Evolutionary conservation across 2,329 filamentous ascomycete genomes (phyloP), one percentile per base, ranked within the genome.

Genomic region (Apiospora rasikravindrae): DNA sequence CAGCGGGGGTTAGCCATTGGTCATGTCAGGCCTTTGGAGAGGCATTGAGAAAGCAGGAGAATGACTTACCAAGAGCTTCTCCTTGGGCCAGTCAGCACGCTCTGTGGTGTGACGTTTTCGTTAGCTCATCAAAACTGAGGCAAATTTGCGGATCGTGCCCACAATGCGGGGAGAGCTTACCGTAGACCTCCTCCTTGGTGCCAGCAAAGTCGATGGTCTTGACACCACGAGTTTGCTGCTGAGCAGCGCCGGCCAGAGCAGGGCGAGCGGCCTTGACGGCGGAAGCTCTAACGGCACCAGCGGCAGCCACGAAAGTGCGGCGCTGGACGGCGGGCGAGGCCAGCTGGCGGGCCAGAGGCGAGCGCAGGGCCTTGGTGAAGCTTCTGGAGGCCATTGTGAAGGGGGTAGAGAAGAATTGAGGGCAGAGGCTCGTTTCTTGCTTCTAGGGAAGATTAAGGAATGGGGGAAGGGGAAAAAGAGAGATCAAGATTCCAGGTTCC

Each of bases 151-250:
- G 33, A 47, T 47, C 44, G 37, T 16, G 64, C 22, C 29, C 53
- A 29, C 19, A 13, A 10, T 67, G 64, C 64, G 45, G 42, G 26
- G 57, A 67, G 53, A 75, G 81, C 89, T 80, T 86, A 97, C 94
- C 94, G 84, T 94, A 98, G 83, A 99, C 96, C 78, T 92, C 91
- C 90, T 99, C 96, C 88, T 97, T 96, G 83, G 90, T 89, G 81
- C 95, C 96, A 78, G 96, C 96, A 85, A 99, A 99, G 91, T 98
- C 95, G 85, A 99, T 96, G 79, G 96, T 98, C 94, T 99, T 98
- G 82, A 98, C 87, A 84, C 96, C 96, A 82, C 96, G 93, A 77
- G 89, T 87, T 88, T 94, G 92, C 88, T 94, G 92, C 83, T 91
- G 88, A 71, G 81, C 81, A 76, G 84, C 82, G 74, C 83, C 85